phyloP scores from a whole-genome alignment of 1,284 basidiomycete genomes.

The Pyrrhoderma noxium region DNA sequence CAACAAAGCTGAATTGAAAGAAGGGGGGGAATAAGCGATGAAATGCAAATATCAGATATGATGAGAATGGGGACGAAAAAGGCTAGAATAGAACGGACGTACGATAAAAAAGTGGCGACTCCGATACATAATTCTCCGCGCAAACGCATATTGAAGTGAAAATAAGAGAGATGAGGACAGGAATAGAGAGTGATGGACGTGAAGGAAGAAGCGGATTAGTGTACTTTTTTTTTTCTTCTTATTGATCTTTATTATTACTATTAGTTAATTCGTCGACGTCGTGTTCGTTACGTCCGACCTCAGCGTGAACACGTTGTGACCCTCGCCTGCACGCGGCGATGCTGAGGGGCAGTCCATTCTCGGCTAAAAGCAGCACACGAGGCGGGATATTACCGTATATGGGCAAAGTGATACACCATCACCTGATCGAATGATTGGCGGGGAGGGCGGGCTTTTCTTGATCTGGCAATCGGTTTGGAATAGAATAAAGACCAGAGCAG shows the following conservation, averaged over 20 bases:
- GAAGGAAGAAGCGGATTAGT: neutral
- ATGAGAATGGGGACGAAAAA: neutral
- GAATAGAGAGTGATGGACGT: slow-evolving; percentile 5
- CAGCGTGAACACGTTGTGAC: neutral
- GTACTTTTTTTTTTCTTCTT: too few species aligned
- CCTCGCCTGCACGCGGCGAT: too few species aligned
- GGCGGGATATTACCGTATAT: too few species aligned
- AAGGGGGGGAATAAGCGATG: neutral
- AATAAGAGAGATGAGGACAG: slow-evolving; percentile 1
- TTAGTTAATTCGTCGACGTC: neutral
- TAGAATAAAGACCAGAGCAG: neutral
- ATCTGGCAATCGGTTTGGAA: too few species aligned
- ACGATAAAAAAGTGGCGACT: slow-evolving; percentile 20
- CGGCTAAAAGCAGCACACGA: too few species aligned
- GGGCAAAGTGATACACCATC: too few species aligned
- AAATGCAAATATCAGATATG: neutral
- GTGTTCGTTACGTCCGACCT: neutral
- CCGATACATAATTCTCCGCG: slow-evolving; percentile 22
- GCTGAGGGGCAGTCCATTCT: too few species aligned
- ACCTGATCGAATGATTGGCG: too few species aligned
- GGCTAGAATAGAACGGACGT: slow-evolving; percentile 7
- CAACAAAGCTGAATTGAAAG: slow-evolving; percentile 40
- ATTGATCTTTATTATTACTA: too few species aligned
- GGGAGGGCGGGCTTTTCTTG: too few species aligned
- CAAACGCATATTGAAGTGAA: slow-evolving; percentile 15